Evolutionary conservation across 352 stramenopile genomes (phyloP), one percentile per base, ranked within the genome.

Genomic region (Phytophthora vignae): DNA sequence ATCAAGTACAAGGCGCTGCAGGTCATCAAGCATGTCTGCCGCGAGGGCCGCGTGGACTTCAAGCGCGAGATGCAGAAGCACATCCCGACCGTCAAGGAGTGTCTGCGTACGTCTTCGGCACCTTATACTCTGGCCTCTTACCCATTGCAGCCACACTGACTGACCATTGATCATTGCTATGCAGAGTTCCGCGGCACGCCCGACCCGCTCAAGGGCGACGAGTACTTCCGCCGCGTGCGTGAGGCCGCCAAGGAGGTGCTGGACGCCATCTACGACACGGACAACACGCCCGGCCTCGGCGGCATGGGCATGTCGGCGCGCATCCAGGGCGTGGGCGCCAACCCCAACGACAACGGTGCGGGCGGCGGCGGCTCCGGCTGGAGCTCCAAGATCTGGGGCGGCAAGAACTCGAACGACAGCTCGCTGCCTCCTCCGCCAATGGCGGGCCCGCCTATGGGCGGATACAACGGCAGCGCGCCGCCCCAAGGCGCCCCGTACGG

Each of bases 1-100:
- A 84, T 98, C 73, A 99, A 98, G 80, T 95, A 85, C 73, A 99
- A 99, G 82, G 92, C 88, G 55, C 84, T 98, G 31, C 87, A 97
- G 68, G 92, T 98, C 36, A 97, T 98, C 76, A 98, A 98, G 77
- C 90, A 98, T 72, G 90, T 97, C 46, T 97, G 92, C 60, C 87
- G 91, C 53, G 89, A 95, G 46, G 93, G 92, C 52, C 85, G 92
- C 71, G 79, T 92, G 8, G 92, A 98, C 60, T 98, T 98, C 64
- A 96, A 96, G 78, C 87, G 89, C 61, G 88, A 96, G 69, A 98
- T 98, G 90, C 91, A 97, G 59, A 91, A 92, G 78, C 84, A 96
- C 58, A 93, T 99, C 57, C 78, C 81, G 1, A 88, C 81, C 11
- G 96, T 99, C 69, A 98, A 98, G 77, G 95, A 98, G 67, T 96